phyloP scores from a whole-genome alignment of 2,329 filamentous ascomycete genomes.

The Didymella segeticola region DNA sequence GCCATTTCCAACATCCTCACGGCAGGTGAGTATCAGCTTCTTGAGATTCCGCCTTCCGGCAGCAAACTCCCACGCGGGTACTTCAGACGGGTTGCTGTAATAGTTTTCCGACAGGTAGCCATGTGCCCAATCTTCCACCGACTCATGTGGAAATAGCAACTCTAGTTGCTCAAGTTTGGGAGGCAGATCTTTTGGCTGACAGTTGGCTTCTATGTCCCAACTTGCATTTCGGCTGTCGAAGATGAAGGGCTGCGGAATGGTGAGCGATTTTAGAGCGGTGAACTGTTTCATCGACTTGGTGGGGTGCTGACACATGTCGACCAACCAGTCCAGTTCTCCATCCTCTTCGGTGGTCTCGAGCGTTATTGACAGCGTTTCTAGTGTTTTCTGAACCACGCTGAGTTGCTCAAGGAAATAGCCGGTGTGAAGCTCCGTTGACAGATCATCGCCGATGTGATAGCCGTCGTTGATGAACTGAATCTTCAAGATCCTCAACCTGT shows the following conservation, averaged over 20 bases:
- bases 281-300: slow-evolving; percentile 19
- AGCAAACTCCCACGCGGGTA: background rate
- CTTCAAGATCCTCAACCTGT: slow-evolving; percentile 19
- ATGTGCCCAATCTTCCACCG: slow-evolving; percentile 16
- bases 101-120: slow-evolving; percentile 6
- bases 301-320: slow-evolving; percentile 17
- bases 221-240: background rate
- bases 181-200: slow-evolving; percentile 19
- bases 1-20: slow-evolving; percentile 16
- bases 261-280: slow-evolving; percentile 16
- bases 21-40: slow-evolving; percentile 22
- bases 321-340: slow-evolving; percentile 21
- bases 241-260: slow-evolving; percentile 26
- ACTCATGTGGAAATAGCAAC: slow-evolving; percentile 21
- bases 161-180: slow-evolving; percentile 23
- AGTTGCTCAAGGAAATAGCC: slow-evolving; percentile 27
- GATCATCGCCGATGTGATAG: slow-evolving; percentile 22
- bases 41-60: background rate
- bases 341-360: slow-evolving; percentile 22
- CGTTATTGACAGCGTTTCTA: slow-evolving; percentile 23
- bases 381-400: slow-evolving; percentile 7
- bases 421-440: slow-evolving; percentile 18
- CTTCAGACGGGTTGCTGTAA: background rate
- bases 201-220: background rate
- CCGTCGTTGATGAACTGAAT: slow-evolving; percentile 27